A percentile compares a stretch with the other conserved stretches of the same genome.
Conservation (phyloP, 495 filamentous ascomycete species). For the Pyrenula aspistea region DNA sequence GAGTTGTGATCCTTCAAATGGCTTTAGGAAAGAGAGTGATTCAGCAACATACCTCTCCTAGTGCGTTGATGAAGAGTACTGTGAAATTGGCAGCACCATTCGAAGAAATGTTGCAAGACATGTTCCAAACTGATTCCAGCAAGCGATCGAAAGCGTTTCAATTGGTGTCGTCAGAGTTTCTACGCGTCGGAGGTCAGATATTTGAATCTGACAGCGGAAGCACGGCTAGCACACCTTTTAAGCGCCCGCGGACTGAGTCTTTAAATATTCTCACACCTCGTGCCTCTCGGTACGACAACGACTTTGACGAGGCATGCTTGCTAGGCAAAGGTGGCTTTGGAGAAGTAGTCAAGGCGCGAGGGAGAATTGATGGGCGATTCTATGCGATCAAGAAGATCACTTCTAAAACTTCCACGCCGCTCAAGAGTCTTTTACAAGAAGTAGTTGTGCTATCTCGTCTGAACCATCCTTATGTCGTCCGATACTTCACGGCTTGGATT, state of each 20-base stretch:
- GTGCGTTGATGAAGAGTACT: slow-evolving; percentile 41
- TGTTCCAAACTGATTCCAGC: slow-evolving; percentile 72
- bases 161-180: slow-evolving; percentile 77
- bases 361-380: slow-evolving; percentile 81
- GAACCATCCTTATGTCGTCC: slow-evolving; percentile 91
- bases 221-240: slow-evolving; percentile 10
- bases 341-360: slow-evolving; percentile 91
- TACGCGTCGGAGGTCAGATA: slow-evolving; percentile 45
- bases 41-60: slow-evolving; percentile 67
- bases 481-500: slow-evolving; percentile 91
- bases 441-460: slow-evolving; percentile 80
- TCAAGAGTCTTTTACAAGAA: slow-evolving; percentile 83
- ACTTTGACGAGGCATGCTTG: slow-evolving; percentile 80
- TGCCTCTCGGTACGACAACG: slow-evolving; percentile 66
- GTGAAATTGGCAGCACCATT: slow-evolving; percentile 63
- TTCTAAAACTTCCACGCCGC: slow-evolving; percentile 61
- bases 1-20: slow-evolving; percentile 85
- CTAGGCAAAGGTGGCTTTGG: slow-evolving; percentile 92
- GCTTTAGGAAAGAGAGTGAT: slow-evolving; percentile 72
- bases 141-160: slow-evolving; percentile 85
- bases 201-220: slow-evolving; percentile 6
- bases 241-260: slow-evolving; percentile 36
- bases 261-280: slow-evolving; percentile 18
- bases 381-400: slow-evolving; percentile 97
- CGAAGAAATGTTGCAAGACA: slow-evolving; percentile 64